Evolutionary conservation across 805 yeast genomes (phyloP), one percentile per base, ranked within the genome.

Genomic region (Candida maltosa): DNA sequence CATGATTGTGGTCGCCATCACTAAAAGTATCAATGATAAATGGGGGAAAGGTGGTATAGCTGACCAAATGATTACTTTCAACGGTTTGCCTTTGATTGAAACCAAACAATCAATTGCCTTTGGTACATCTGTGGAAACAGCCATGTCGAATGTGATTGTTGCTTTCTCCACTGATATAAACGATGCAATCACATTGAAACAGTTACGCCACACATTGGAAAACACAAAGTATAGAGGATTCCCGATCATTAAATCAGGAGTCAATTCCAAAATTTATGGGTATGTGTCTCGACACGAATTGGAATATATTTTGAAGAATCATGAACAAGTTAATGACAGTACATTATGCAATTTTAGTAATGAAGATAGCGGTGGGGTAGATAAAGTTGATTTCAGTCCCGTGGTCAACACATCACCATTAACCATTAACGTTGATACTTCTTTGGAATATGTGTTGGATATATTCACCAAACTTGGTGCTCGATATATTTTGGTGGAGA

Each of bases 1-100:
- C 0, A 93, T 93, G 98, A 83, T 93, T 34, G 94, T 87, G 0
- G 95, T 93, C 2, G 91, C 95, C 1, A 76, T 82, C 7, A 89
- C 97, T 2, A 86, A 86, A 49, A 62, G 79, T 24, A 78, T 93
- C n/a, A 76, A 78, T 46, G 93, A 85, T 40, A 69, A 63, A 37
- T 80, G 83, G 68, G 95, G 95, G 2, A 67, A 73, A 16, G 78
- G 78, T 0, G 98, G 97, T 1, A 91, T 93, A 41, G 96, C 98
- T 0, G 98, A 93, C 54, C 94, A 87, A 58, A 89, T 89, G 86
- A 88, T 94, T 42, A 63, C 68, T 26, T 84, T 86, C 49, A 89
- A 88, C 59, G 96, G 96, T 0, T 69, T 86, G 31, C 98, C 99
- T 0, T 76, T 76, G 39, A 70, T 91, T 18, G 88, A 76, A 52